A percentile compares a stretch with the other conserved stretches of the same genome.
Conservation (phyloP, 208 protist genomes). For the Pavlovales sp. region DNA sequence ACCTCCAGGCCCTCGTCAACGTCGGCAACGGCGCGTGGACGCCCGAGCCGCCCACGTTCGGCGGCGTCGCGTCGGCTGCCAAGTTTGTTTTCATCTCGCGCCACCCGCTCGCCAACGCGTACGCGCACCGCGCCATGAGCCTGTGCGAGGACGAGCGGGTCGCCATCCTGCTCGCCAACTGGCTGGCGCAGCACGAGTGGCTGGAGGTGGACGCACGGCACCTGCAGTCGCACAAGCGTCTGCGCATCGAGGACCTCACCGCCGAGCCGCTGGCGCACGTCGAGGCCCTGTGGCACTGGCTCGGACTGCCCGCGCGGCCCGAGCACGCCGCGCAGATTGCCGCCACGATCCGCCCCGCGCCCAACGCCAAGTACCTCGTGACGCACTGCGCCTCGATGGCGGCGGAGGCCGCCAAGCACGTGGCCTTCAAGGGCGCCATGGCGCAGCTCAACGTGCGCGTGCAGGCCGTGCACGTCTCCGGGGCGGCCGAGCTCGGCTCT, state of each 20-base stretch:
- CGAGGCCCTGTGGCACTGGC: not conserved
- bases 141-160: not conserved
- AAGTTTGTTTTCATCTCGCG: not conserved
- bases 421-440: not conserved
- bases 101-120: slow-evolving; percentile 17
- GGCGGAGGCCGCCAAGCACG: not conserved
- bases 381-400: not conserved
- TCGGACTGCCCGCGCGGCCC: not conserved
- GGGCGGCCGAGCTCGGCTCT: not conserved
- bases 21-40: not conserved
- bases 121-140: not conserved
- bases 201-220: not conserved
- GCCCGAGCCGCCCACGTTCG: not conserved
- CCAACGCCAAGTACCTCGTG: not conserved
- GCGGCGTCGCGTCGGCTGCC: not conserved
- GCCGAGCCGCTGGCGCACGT: not conserved
- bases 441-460: not conserved
- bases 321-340: not conserved
- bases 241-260: not conserved
- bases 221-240: not conserved
- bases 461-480: not conserved
- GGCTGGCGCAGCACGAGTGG: not conserved
- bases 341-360: not conserved
- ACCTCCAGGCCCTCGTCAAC: slow-evolving; percentile 8
- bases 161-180: not conserved